These are phyloP conservation scores for Sarocladium oryzae DNA, from an alignment of 2,329 filamentous ascomycete genomes.

Conservation along the genomic window DNA sequence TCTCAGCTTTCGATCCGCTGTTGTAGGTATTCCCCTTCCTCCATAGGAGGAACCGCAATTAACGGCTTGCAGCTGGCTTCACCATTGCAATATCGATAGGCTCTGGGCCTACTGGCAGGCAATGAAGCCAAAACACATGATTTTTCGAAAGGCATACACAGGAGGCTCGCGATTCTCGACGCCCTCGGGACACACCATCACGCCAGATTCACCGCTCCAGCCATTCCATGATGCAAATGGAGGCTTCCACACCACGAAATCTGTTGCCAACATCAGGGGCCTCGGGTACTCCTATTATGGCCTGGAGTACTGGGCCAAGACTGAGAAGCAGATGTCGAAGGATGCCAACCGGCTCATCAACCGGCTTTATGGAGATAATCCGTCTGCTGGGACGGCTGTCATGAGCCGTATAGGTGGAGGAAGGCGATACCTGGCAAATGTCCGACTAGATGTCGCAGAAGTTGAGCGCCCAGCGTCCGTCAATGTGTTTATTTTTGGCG, in stretches of 20 bases:
- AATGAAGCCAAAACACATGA: conserved; percentile 28
- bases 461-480: conserved; percentile 29
- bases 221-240: conserved; percentile 40
- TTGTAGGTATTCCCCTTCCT: conserved; percentile 27
- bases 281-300: conserved; percentile 35
- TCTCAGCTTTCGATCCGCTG: conserved; percentile 38
- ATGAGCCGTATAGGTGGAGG: neutral
- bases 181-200: conserved; percentile 31
- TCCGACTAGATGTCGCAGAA: conserved; percentile 28
- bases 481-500: conserved; percentile 26
- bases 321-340: conserved; percentile 20
- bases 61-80: conserved; percentile 30
- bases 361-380: conserved; percentile 21
- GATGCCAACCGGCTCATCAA: conserved; percentile 28
- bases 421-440: conserved; percentile 28
- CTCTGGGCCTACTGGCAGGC: conserved; percentile 53
- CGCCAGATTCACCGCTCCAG: conserved; percentile 38
- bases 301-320: conserved; percentile 28
- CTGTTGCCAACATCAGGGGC: conserved; percentile 23
- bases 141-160: conserved; percentile 29
- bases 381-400: neutral
- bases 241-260: conserved; percentile 35
- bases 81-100: conserved; percentile 55
- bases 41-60: neutral
- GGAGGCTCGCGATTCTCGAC: conserved; percentile 34